Base-by-base conservation (phyloP, 192 early-diverging fungal species). In the Podila verticillata region DNA sequence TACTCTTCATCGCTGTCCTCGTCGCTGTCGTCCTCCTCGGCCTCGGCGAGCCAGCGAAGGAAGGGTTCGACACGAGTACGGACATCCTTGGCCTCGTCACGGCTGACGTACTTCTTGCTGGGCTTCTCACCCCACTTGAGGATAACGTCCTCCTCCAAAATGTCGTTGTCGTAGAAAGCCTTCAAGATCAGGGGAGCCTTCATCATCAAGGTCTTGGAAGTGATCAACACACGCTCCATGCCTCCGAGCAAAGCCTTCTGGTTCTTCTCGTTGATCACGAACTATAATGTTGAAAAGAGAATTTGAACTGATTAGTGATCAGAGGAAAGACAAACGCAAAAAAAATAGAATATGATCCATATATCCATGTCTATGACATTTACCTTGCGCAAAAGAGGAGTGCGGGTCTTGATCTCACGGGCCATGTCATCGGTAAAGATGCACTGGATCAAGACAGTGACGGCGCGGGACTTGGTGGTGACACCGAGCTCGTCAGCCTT, bases 161-260 rank as follows among this genome's bases (percentile, higher is more conserved):
- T 86, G 65, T 99, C 97, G 60, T 89, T 89, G 68, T 98, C 92
- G 78, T 96, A 98, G 56, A 98, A 88, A 7, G 88, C 89, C 92
- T 94, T 96, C 73, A 99, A 84, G 66, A 97, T 91, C 57, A 88
- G 74, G 19, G 94, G 87, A 87, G 87, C 87, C 93, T 95, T 51
- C 84, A 83, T 57, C 92, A 77, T 60, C 90, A 78, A 64, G 70
- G 73, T 64, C 86, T 89, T 62, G 73, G 84, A 77, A 70, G 68
- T 57, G 85, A 84, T 30, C 87, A 85, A 56, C 84, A 91, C 48
- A 97, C 91, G 57, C 84, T 98, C 97, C 65, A 98, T 89, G 24
- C 96, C 97, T 74, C 97, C 98, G 17, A 99, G 84, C 22, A 97
- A 73, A 22, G 91, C 92, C 72, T 91, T 92, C 86, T 98, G 96